phyloP scores from a whole-genome alignment of 2,329 filamentous ascomycete species.

The Diaporthe sp. region DNA sequence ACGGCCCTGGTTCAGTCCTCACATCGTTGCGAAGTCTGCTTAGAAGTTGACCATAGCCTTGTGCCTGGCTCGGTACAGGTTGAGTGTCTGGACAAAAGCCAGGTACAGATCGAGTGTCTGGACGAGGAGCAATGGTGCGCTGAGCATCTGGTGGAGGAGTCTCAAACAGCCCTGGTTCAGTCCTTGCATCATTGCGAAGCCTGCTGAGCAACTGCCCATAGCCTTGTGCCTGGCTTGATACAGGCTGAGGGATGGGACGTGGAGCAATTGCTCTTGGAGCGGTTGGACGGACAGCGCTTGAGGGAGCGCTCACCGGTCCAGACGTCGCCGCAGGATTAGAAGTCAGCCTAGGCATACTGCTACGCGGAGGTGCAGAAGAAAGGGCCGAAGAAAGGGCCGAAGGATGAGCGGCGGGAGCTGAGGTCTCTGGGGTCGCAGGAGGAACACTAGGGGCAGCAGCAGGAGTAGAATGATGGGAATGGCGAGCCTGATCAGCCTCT shows the following conservation, averaged over 20 bases:
- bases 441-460: not conserved
- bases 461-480: too few species aligned
- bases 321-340: not conserved
- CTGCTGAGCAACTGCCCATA: not conserved
- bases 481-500: not conserved
- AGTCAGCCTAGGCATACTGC: not conserved
- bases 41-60: too few species aligned
- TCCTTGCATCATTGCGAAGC: not conserved
- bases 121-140: too few species aligned
- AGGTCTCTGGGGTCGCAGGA: not conserved
- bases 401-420: not conserved
- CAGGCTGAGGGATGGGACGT: not conserved
- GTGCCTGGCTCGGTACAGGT: too few species aligned
- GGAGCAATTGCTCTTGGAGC: not conserved
- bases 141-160: not conserved
- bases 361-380: not conserved
- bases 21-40: too few species aligned
- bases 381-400: too few species aligned
- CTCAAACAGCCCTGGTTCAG: not conserved
- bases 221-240: not conserved
- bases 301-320: not conserved
- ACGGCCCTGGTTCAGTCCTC: too few species aligned
- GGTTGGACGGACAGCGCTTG: not conserved
- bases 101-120: too few species aligned
- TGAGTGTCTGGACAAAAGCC: too few species aligned